Conservation (phyloP, 371 early-diverging fungal species). For the Syncephalastrum monosporum region DNA sequence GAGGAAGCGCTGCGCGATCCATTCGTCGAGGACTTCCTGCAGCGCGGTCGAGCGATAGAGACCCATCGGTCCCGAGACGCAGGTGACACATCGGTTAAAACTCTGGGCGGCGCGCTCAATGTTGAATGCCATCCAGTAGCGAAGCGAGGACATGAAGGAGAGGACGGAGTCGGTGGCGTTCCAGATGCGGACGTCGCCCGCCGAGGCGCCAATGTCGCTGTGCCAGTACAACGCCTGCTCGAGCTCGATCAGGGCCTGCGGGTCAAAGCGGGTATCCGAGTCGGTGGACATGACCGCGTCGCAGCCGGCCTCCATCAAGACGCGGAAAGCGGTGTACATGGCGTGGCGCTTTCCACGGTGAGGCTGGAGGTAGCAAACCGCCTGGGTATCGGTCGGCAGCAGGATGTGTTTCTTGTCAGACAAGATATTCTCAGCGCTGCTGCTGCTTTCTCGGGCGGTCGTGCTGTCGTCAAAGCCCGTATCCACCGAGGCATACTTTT, state of each 20-base stretch:
- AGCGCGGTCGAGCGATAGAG: slow-evolving; percentile 56
- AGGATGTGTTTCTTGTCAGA: slow-evolving; percentile 9
- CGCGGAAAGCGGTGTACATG: slow-evolving; percentile 66
- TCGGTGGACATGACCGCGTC: slow-evolving; percentile 65
- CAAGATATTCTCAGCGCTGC: not conserved
- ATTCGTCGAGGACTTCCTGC: slow-evolving; percentile 54
- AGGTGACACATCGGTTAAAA: slow-evolving; percentile 60
- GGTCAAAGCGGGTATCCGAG: slow-evolving; percentile 65
- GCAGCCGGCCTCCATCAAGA: slow-evolving; percentile 50
- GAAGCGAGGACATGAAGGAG: slow-evolving; percentile 61
- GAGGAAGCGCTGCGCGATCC: slow-evolving; percentile 59
- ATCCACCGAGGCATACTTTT: not conserved
- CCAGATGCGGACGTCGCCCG: slow-evolving; percentile 68
- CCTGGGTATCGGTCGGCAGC: slow-evolving; percentile 37
- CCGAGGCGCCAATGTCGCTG: slow-evolving; percentile 56
- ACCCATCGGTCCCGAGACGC: slow-evolving; percentile 72
- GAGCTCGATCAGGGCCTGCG: slow-evolving; percentile 47
- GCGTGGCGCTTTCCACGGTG: slow-evolving; percentile 66
- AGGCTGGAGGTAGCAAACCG: slow-evolving; percentile 57
- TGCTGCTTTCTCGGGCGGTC: not conserved
- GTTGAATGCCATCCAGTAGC: slow-evolving; percentile 74
- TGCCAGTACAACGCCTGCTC: slow-evolving; percentile 54
- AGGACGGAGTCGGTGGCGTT: slow-evolving; percentile 49
- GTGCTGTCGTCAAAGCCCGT: no score
- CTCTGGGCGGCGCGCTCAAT: slow-evolving; percentile 69